A percentile compares a stretch with the other conserved stretches of the same genome.
Conservation (phyloP, 2,329 filamentous ascomycete genomes). For the Eutypella sp. region DNA sequence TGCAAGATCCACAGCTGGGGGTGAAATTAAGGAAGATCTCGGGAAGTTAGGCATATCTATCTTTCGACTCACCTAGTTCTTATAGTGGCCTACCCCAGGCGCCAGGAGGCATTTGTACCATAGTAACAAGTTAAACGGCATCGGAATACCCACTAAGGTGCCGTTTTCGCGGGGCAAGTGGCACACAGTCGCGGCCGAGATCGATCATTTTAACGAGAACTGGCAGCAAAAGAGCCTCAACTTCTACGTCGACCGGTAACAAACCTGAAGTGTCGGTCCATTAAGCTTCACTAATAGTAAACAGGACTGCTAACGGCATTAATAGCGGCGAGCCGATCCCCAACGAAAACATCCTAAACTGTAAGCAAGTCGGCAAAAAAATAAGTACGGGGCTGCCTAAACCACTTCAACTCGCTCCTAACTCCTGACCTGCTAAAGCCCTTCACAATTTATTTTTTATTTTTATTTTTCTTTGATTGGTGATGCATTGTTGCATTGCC, state of each 20-base stretch:
- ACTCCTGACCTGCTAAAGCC: background rate
- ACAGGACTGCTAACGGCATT: constrained; percentile 26
- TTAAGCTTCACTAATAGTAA: constrained; percentile 18
- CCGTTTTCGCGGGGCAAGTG: constrained; percentile 23
- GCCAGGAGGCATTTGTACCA: constrained; percentile 36
- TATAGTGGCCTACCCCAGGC: too few species aligned
- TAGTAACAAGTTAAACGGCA: constrained; percentile 35
- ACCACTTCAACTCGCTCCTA: background rate
- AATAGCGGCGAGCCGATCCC: constrained; percentile 31
- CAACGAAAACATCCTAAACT: constrained; percentile 22
- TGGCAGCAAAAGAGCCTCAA: constrained; percentile 27
- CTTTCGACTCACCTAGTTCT: too few species aligned
- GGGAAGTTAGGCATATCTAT: too few species aligned
- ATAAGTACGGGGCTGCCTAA: constrained; percentile 5
- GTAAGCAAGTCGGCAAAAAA: constrained; percentile 15
- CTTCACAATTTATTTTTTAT: background rate
- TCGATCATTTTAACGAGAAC: constrained; percentile 25
- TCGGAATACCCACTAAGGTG: constrained; percentile 21
- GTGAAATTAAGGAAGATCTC: too few species aligned
- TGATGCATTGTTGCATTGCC: too few species aligned
- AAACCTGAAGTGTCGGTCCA: constrained; percentile 23
- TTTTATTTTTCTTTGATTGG: too few species aligned
- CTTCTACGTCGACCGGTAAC: constrained; percentile 31
- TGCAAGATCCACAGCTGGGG: too few species aligned
- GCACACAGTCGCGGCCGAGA: constrained; percentile 27